Percentiles rank a stretch among this genome's conserved stretches.
Evolutionary conservation across 768 basidiomycete genomes (phyloP).

Genomic region (Cubamyces lactineus): DNA sequence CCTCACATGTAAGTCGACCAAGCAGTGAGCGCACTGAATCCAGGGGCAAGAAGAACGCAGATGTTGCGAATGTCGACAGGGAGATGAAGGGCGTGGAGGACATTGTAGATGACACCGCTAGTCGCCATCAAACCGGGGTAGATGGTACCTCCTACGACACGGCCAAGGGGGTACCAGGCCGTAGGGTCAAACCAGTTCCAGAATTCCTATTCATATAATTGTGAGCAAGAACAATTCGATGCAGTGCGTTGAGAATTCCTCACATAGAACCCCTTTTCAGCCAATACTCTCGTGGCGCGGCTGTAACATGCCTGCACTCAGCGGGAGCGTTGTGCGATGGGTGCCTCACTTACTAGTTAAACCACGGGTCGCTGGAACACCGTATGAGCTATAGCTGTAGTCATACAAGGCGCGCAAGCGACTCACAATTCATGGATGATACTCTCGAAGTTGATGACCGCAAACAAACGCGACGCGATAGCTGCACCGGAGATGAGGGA

Average conservation of each 20-base stretch:
- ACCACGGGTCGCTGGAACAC: slow-evolving; percentile 87
- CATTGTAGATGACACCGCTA: slow-evolving; percentile 93
- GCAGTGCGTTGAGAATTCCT: slow-evolving; percentile 37
- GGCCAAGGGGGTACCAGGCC: slow-evolving; percentile 98
- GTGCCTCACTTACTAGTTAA: slow-evolving; percentile 82
- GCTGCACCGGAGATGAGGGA: slow-evolving; percentile 92
- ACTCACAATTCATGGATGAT: slow-evolving; percentile 98
- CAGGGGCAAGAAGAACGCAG: slow-evolving; percentile 95
- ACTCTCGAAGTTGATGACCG: slow-evolving; percentile 97
- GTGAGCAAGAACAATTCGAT: slow-evolving; percentile 14
- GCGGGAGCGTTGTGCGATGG: slow-evolving; percentile 4
- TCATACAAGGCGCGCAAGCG: not conserved
- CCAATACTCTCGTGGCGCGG: slow-evolving; percentile 90
- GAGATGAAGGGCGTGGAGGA: slow-evolving; percentile 84
- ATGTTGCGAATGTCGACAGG: slow-evolving; percentile 98
- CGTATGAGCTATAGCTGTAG: not conserved
- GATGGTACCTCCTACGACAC: slow-evolving; percentile 97
- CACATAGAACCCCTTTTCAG: slow-evolving; percentile 95
- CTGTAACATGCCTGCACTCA: slow-evolving; percentile 42
- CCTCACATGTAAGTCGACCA: slow-evolving; percentile 94
- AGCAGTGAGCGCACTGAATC: slow-evolving; percentile 95
- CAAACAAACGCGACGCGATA: slow-evolving; percentile 94
- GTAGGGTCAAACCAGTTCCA: slow-evolving; percentile 99
- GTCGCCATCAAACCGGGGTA: slow-evolving; percentile 99
- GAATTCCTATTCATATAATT: slow-evolving; percentile 74